Conservation (phyloP, 1,284 basidiomycete species). For the Cronartium quercuum region DNA sequence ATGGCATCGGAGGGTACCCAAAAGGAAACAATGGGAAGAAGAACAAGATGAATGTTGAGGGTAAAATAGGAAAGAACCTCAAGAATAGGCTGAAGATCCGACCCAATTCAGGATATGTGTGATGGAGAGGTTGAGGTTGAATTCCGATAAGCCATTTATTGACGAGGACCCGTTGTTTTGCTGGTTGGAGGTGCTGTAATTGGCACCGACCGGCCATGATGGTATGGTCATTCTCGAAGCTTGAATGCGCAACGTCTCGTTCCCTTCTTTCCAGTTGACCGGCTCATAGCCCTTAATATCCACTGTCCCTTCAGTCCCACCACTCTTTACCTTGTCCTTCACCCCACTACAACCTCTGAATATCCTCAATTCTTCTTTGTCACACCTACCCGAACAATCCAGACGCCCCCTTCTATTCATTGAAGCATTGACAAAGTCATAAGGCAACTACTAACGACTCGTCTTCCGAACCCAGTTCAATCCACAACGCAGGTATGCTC, state of each 20-base stretch:
- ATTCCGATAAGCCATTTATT: neutral
- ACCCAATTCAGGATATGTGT: neutral
- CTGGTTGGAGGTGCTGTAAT: neutral
- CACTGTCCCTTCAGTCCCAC: neutral
- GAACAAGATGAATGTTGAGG: neutral
- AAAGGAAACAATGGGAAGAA: neutral
- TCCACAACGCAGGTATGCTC: too few relatives aligned
- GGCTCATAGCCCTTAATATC: neutral
- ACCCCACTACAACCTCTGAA: neutral
- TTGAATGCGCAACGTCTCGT: slow-evolving; percentile 2
- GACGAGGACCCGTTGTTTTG: neutral
- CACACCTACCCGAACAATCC: too few relatives aligned
- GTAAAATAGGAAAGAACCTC: neutral
- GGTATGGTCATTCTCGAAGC: neutral
- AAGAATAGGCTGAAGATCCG: neutral
- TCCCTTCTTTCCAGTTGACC: neutral
- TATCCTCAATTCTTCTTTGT: neutral
- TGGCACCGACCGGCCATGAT: too few relatives aligned
- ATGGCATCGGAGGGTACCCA: neutral
- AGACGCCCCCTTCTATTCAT: neutral
- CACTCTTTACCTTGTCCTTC: neutral
- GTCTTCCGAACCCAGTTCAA: too few relatives aligned
- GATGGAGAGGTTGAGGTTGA: slow-evolving; percentile 1
- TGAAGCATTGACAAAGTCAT: too few relatives aligned
- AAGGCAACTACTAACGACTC: too few relatives aligned